These are phyloP conservation scores for Lepraria neglecta DNA, from an alignment of 495 filamentous ascomycete genomes.

Conservation along the genomic window DNA sequence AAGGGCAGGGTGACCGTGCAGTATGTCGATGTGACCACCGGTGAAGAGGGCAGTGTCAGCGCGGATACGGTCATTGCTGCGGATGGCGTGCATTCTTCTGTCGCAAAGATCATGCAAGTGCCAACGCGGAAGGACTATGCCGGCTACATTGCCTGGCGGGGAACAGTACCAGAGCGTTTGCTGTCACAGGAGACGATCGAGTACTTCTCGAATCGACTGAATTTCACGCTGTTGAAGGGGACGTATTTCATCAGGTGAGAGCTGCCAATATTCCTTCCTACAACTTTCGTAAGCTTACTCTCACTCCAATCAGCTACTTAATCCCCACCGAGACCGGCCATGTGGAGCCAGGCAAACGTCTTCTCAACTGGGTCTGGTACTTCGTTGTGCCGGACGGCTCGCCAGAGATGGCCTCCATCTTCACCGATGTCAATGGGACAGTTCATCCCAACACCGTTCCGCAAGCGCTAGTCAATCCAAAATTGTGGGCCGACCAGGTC, in stretches of 20 bases:
- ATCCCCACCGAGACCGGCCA: not conserved
- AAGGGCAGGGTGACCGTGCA: not conserved
- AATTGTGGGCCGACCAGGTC: not conserved
- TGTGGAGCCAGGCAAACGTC: not conserved
- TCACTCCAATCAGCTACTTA: not conserved
- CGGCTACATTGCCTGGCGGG: not conserved
- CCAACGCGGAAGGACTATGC: constrained; percentile 1
- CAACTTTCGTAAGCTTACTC: not conserved
- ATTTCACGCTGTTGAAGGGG: not conserved
- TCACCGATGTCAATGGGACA: not conserved
- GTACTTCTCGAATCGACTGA: not conserved
- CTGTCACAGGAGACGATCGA: constrained; percentile 1
- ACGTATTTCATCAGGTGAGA: not conserved
- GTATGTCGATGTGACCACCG: constrained; percentile 1
- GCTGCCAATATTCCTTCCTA: not conserved
- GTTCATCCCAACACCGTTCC: constrained; percentile 1
- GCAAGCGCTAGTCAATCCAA: not conserved
- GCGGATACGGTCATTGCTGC: not conserved
- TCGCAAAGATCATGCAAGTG: not conserved
- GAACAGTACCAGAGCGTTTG: not conserved
- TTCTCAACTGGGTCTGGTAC: not conserved
- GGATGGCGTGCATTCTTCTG: not conserved
- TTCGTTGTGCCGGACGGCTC: not conserved
- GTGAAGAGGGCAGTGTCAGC: constrained; percentile 1
- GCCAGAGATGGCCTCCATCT: not conserved